Percentiles rank a stretch among this genome's conserved stretches.
Conservation (phyloP, 257 asterid species). For the Fraxinus anomala region DNA sequence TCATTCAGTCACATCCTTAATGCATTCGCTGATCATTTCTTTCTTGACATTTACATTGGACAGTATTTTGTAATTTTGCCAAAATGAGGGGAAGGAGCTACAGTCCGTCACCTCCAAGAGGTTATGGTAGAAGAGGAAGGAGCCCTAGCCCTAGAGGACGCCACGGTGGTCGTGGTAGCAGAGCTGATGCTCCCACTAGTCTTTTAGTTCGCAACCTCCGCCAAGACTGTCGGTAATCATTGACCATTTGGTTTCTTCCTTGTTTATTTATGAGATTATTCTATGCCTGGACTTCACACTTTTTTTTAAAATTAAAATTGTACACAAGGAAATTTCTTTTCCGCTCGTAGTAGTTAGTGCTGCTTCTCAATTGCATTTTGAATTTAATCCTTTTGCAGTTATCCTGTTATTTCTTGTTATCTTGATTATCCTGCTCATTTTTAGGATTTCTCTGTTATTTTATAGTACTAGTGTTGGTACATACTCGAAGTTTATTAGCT, state of each 20-base stretch:
- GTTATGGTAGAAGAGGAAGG: constrained; percentile 82
- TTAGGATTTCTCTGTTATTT: not conserved
- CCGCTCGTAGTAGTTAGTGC: not conserved
- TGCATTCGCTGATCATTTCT: not conserved
- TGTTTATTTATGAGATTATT: not conserved
- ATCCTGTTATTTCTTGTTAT: not conserved
- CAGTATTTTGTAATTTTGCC: constrained; percentile 15
- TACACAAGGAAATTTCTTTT: not conserved
- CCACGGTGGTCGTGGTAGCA: constrained; percentile 48
- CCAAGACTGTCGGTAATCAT: constrained; percentile 74
- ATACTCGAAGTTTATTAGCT: not conserved
- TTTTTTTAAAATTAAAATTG: not conserved
- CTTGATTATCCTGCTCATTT: not conserved
- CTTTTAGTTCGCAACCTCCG: constrained; percentile 94
- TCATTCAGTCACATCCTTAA: not conserved
- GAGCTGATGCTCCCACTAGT: constrained; percentile 79
- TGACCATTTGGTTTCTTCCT: not conserved
- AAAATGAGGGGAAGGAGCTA: constrained; percentile 93
- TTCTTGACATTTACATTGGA: not conserved
- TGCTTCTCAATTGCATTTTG: not conserved
- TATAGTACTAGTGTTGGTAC: not conserved
- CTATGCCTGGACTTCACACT: not conserved
- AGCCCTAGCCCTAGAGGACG: constrained; percentile 76
- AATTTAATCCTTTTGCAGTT: not conserved
- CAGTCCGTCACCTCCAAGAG: constrained; percentile 93